Conservation (phyloP, 805 yeast genomes). For the Candida fluviatilis region DNA sequence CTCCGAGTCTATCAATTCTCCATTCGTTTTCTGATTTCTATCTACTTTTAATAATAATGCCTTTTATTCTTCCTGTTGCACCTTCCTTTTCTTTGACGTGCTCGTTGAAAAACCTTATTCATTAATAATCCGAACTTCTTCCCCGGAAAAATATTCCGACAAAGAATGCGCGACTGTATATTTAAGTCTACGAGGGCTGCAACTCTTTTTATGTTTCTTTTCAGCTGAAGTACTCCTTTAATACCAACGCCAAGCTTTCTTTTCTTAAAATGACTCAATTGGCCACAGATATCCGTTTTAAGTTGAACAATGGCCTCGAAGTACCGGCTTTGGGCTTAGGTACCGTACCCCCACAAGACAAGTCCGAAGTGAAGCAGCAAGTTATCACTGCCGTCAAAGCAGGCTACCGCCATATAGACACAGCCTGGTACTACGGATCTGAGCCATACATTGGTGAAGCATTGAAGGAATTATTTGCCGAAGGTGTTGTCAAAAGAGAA, state of each 20-base stretch:
- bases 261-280: conserved; percentile 6
- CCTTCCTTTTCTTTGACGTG: too few species aligned
- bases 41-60: too few species aligned
- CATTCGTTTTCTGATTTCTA: too few species aligned
- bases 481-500: conserved; percentile 47
- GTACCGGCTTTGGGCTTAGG: conserved; percentile 74
- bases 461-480: conserved; percentile 43
- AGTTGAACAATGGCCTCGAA: conserved; percentile 51
- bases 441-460: conserved; percentile 42
- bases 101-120: too few species aligned
- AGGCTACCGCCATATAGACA: conserved; percentile 48
- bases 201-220: too few species aligned
- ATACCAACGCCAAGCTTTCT: too few species aligned
- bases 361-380: conserved; percentile 27
- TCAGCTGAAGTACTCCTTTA: not conserved
- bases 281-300: conserved; percentile 38
- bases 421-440: conserved; percentile 49
- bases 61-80: too few species aligned
- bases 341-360: conserved; percentile 29
- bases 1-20: too few species aligned
- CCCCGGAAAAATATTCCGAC: too few species aligned
- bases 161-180: too few species aligned
- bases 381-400: conserved; percentile 38
- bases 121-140: too few species aligned
- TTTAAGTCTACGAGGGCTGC: too few species aligned